A percentile compares a stretch with the other conserved stretches of the same genome.
Conservation (phyloP, 2,329 filamentous ascomycete genomes). For the Penicillium hesseltinei region DNA sequence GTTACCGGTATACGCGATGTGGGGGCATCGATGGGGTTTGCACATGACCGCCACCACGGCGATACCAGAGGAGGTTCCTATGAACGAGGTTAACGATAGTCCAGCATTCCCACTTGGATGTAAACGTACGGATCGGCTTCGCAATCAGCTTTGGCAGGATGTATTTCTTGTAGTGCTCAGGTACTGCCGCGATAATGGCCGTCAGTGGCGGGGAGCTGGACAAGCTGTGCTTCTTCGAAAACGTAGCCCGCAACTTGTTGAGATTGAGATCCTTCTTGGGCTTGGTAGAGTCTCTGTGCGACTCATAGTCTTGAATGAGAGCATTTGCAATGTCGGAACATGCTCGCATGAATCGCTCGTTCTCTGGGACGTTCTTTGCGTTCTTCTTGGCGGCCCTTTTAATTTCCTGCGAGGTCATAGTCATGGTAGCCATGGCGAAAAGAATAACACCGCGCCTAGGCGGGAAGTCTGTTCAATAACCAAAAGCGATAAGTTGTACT, state of each 20-base stretch:
- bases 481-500: background rate
- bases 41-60: slow-evolving; percentile 99
- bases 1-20: slow-evolving; percentile 97
- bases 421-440: slow-evolving; percentile 59
- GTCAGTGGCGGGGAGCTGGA: slow-evolving; percentile 86
- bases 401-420: slow-evolving; percentile 57
- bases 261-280: slow-evolving; percentile 86
- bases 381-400: slow-evolving; percentile 62
- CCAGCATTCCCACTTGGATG: background rate
- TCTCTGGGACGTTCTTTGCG: slow-evolving; percentile 80
- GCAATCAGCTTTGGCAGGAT: slow-evolving; percentile 94
- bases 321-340: slow-evolving; percentile 94
- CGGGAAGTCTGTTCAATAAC: background rate
- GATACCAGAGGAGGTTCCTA: slow-evolving; percentile 90
- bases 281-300: slow-evolving; percentile 68
- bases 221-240: slow-evolving; percentile 89
- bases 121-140: slow-evolving; percentile 77
- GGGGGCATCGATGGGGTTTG: slow-evolving; percentile 95
- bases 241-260: slow-evolving; percentile 79
- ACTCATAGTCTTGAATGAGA: slow-evolving; percentile 91
- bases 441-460: slow-evolving; percentile 14
- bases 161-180: slow-evolving; percentile 99
- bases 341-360: slow-evolving; percentile 88
- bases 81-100: slow-evolving; percentile 18
- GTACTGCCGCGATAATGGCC: slow-evolving; percentile 95